A percentile compares a stretch with the other conserved stretches of the same genome.
Conservation (phyloP, 768 basidiomycete species). For the Podaxis carcinomalis region DNA sequence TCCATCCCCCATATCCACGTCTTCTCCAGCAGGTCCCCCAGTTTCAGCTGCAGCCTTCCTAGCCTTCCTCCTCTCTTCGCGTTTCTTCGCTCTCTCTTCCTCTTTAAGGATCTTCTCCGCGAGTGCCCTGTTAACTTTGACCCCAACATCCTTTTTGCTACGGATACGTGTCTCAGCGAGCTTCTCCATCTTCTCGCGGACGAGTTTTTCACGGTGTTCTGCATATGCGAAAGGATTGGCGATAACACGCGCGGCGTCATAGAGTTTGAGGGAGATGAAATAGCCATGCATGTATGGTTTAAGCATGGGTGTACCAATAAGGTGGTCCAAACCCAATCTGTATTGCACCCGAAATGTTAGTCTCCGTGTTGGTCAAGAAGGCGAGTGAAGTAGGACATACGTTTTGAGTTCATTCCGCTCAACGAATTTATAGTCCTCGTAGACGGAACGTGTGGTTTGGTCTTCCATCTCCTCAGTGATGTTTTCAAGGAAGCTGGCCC, state of each 20-base stretch:
- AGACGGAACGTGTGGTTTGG: conserved; percentile 70
- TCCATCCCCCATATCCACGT: conserved; percentile 29
- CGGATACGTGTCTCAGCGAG: conserved; percentile 92
- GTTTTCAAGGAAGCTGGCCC: conserved; percentile 97
- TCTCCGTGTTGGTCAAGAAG: neutral
- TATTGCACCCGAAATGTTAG: neutral
- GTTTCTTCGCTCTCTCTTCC: conserved; percentile 56
- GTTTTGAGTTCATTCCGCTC: conserved; percentile 80
- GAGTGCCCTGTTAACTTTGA: conserved; percentile 74
- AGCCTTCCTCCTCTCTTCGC: conserved; percentile 50
- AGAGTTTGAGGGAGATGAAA: conserved; percentile 93
- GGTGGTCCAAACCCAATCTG: conserved; percentile 92
- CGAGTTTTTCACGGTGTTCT: conserved; percentile 86
- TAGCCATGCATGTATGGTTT: conserved; percentile 99
- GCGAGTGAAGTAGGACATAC: conserved; percentile 42
- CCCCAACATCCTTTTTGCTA: conserved; percentile 62
- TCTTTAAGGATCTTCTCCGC: conserved; percentile 78
- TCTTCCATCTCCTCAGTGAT: conserved; percentile 99
- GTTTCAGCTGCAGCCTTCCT: conserved; percentile 24
- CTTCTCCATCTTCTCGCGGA: conserved; percentile 88
- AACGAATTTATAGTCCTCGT: conserved; percentile 98
- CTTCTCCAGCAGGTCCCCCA: conserved; percentile 28
- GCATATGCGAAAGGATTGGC: conserved; percentile 95
- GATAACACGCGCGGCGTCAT: conserved; percentile 92
- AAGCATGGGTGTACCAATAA: conserved; percentile 90